Conservation (phyloP, 257 asterid genomes). For the Nicotiana benthamiana region DNA sequence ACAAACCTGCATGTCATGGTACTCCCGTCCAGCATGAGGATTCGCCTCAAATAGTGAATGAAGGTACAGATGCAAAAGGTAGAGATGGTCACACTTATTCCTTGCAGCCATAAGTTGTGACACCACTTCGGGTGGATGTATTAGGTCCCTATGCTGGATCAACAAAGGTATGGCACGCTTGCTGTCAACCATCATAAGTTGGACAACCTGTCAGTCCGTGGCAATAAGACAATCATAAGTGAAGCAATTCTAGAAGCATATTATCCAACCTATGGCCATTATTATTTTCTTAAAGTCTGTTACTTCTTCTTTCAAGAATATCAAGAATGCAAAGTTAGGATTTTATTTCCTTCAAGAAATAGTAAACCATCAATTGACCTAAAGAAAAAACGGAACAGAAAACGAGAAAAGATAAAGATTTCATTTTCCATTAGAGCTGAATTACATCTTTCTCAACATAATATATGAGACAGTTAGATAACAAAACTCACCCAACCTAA, state of each 20-base stretch:
- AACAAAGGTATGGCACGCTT: slow-evolving; percentile 75
- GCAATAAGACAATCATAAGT: slow-evolving; percentile 1
- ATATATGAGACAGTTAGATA: not conserved
- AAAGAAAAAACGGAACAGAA: not conserved
- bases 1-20: slow-evolving; percentile 96
- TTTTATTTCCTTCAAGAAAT: not conserved
- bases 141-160: slow-evolving; percentile 61
- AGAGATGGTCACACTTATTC: slow-evolving; percentile 52
- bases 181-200: slow-evolving; percentile 87
- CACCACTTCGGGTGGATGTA: slow-evolving; percentile 82
- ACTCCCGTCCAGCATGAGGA: slow-evolving; percentile 90
- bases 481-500: not conserved
- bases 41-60: slow-evolving; percentile 67
- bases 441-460: not conserved
- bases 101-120: slow-evolving; percentile 72
- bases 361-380: not conserved
- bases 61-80: slow-evolving; percentile 62
- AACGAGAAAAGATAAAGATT: not conserved
- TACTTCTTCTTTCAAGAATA: not conserved
- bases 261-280: not conserved
- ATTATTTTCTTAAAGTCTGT: not conserved
- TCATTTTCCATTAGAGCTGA: not conserved
- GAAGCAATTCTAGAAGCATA: not conserved
- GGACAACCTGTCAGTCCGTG: slow-evolving; percentile 68
- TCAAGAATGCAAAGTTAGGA: not conserved